Evolutionary conservation across 2,329 filamentous ascomycete species (phyloP), one percentile per base, ranked within the genome.

Genomic region (Colletotrichum sp.): DNA sequence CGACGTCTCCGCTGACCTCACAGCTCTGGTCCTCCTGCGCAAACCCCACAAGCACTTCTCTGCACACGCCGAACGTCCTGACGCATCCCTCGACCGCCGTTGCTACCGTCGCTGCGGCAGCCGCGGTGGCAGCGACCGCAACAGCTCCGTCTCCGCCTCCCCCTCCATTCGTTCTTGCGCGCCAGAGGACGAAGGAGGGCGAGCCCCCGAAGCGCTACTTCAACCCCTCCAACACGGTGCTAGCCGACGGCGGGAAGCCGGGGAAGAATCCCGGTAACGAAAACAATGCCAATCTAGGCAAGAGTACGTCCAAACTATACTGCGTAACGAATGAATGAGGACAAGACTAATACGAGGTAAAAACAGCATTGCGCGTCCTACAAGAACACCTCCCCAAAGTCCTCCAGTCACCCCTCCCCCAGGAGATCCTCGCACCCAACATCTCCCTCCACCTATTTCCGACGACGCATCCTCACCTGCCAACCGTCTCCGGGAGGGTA

Each of bases 401-500:
- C 69, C 88, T 94, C 26, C 90, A 93, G 80, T 90, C 90, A 1
- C 92, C 92, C 3, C 87, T 94, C 7, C 92, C 95, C 18, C 91
- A 94, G 79, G 92, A 95, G 75, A 90, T 98, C 77, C 92, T 97
- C 78, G 92, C 94, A 55, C 93, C 95, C 38, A 90, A 93, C 81
- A 94, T 95, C 84, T 90, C 91, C 10, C 90, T 94, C 56, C 90
- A 93, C 82, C 90, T 94, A 78, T 94, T 94, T 83, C 92, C 92
- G 48, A 91, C 92, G 32, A 97, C 95, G 1, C 95, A 97, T 81
- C 95, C 94, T 4, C 94, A 96, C 83, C 94, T 99, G 4, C 97
- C 97, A 38, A 94, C 92, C n/a, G 97, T 98, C 55, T 95, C 95
- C 32, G 97, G 97, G 68, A 92, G 94, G 62, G 94, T 98, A 43